These are phyloP conservation scores for Ceratocystis papillata DNA, from an alignment of 2,329 filamentous ascomycete genomes.

Conservation along the genomic window DNA sequence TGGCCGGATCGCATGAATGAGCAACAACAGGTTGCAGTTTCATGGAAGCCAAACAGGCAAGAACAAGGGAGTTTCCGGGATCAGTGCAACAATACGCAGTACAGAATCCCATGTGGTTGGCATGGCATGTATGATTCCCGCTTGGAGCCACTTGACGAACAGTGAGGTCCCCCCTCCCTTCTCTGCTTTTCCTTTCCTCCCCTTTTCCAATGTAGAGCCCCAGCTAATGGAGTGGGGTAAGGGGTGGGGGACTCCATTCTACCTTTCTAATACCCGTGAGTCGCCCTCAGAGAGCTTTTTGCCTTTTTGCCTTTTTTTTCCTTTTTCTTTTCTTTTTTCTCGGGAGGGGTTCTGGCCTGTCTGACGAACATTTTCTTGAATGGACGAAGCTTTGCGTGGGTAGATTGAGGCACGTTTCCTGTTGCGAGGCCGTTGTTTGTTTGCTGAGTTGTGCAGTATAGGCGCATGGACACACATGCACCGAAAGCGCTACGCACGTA, in stretches of 20 bases:
- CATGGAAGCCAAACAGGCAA: background rate
- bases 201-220: background rate
- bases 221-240: background rate
- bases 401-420: background rate
- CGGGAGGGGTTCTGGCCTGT: background rate
- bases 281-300: background rate
- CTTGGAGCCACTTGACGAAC: background rate
- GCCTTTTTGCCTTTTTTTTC: too few relatives aligned
- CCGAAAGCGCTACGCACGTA: slow-evolving; percentile 1
- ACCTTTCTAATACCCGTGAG: background rate
- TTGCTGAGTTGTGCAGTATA: background rate
- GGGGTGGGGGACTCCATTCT: background rate
- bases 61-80: slow-evolving; percentile 5
- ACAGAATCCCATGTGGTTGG: slow-evolving; percentile 8
- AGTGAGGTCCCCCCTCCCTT: background rate
- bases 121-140: slow-evolving; percentile 11
- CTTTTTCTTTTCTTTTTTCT: too few relatives aligned
- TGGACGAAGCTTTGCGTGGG: background rate
- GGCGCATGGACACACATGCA: slow-evolving; percentile 7
- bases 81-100: background rate
- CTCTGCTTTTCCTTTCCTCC: background rate
- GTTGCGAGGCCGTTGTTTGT: slow-evolving; percentile 2
- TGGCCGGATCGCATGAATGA: background rate
- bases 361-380: background rate
- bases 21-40: background rate